Evolutionary conservation across 768 basidiomycete genomes (phyloP).

Genomic region (Boletus fagicola): DNA sequence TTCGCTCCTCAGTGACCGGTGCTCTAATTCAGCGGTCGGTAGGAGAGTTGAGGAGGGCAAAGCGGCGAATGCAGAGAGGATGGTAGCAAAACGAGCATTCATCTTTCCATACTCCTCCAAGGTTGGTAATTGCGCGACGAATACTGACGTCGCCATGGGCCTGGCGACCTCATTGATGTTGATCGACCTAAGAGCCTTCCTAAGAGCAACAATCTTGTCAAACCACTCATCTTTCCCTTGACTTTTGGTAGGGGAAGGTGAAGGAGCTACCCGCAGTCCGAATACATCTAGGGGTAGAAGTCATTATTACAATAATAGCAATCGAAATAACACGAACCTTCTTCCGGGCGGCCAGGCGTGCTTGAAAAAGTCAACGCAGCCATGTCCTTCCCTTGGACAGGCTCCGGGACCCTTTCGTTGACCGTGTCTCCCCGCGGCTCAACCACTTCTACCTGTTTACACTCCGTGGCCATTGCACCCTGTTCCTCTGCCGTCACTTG

Average conservation of each 20-base stretch:
- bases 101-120: conserved; percentile 47
- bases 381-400: conserved; percentile 1
- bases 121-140: conserved; percentile 50
- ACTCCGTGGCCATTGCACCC: not conserved
- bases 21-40: conserved; percentile 49
- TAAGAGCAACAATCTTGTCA: conserved; percentile 48
- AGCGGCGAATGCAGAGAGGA: conserved; percentile 45
- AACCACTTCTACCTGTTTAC: conserved; percentile 2
- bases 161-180: conserved; percentile 54
- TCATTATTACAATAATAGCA: conserved; percentile 2
- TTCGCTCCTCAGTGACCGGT: conserved; percentile 60
- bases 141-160: conserved; percentile 35
- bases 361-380: not conserved
- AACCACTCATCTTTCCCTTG: conserved; percentile 47
- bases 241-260: conserved; percentile 33
- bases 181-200: conserved; percentile 61
- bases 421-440: not conserved
- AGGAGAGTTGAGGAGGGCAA: conserved; percentile 47
- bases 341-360: conserved; percentile 7
- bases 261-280: conserved; percentile 41
- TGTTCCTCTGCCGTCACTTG: not conserved
- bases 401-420: not conserved
- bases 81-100: conserved; percentile 42
- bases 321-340: conserved; percentile 23
- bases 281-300: conserved; percentile 54